Percentiles rank a stretch among this genome's conserved stretches.
These are phyloP conservation scores for Penicillium frequentans DNA, from an alignment of 2,329 filamentous ascomycete species.

Conservation along the genomic window DNA sequence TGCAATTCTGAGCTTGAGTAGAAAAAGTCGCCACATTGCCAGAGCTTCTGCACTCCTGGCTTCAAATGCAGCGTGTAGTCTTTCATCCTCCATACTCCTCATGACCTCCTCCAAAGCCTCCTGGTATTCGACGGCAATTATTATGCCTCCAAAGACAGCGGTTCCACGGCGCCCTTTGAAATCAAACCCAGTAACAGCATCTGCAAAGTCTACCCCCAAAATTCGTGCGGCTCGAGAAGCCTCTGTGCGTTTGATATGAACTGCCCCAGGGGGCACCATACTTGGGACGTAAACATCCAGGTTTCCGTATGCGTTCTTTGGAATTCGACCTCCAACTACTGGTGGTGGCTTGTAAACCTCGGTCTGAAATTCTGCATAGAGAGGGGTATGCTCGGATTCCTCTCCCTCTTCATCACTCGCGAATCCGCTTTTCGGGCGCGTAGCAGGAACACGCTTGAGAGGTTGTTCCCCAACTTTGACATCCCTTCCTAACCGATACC, in stretches of 20 bases:
- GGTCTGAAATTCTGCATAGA: conserved; percentile 64
- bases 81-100: conserved; percentile 65
- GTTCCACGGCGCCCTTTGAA: conserved; percentile 81
- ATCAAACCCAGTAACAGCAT: conserved; percentile 84
- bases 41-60: conserved; percentile 52
- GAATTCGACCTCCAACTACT: conserved; percentile 69
- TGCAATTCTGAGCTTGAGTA: conserved; percentile 66
- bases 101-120: conserved; percentile 73
- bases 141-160: conserved; percentile 73
- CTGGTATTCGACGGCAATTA: conserved; percentile 70
- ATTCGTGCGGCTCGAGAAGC: conserved; percentile 71
- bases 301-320: conserved; percentile 63
- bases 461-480: conserved; percentile 78
- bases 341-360: conserved; percentile 73
- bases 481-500: conserved; percentile 84
- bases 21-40: conserved; percentile 59
- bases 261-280: conserved; percentile 63
- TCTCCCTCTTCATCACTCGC: conserved; percentile 45
- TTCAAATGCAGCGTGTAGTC: conserved; percentile 62
- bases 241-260: conserved; percentile 57
- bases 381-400: conserved; percentile 52
- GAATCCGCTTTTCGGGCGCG: conserved; percentile 34
- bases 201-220: conserved; percentile 79
- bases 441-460: conserved; percentile 67
- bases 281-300: conserved; percentile 63